Evolutionary conservation across 2,329 filamentous ascomycete species (phyloP), one percentile per base, ranked within the genome.

Genomic region (Sphaerulina populicola): DNA sequence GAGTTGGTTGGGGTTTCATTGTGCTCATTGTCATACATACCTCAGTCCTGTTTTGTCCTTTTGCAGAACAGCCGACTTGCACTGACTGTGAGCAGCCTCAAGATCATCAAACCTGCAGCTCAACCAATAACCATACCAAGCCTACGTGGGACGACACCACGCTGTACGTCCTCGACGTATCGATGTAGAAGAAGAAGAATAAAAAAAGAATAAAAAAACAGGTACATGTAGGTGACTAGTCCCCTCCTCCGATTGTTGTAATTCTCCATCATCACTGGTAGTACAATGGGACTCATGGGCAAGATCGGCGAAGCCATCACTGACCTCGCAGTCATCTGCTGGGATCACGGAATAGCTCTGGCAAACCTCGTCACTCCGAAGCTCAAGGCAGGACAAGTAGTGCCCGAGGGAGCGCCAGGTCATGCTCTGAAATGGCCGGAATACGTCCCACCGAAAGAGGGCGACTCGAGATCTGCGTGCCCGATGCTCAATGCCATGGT

Each of bases 341-440:
- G 68, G 67, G 69, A 72, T 57, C 68, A 69, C 49, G 58, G 57
- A 38, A 61, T 71, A 42, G 68, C 69, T 49, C 49, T 69, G 43
- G 61, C 68, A 29, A 71, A 72, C 51, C 56, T 69, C 30, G 31
- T 71, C 27, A 65, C 66, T 30, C 68, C 69, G 12, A 62, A 66
- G 36, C 62, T 62, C 51, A 67, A 69, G 47, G 58, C 63, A 41
- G 68, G 66, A 35, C 57, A 64, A 41, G 67, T 72, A 21, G 61
- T 72, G 7, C 68, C 68, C 4, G 49, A 60, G 23, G 64, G 66
- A 18, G 53, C 57, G 11, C 60, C 68, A 2, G 69, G 69, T 3
- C 64, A 70, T 41, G 56, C 61, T 43, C 58, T 64, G n/a, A 62
- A 56, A 37, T 69, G 67, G 35, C 47, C 47, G 12, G 60, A 64